These are phyloP conservation scores for Fusarium paranaense DNA, from an alignment of 2,329 filamentous ascomycete genomes.

Conservation along the genomic window DNA sequence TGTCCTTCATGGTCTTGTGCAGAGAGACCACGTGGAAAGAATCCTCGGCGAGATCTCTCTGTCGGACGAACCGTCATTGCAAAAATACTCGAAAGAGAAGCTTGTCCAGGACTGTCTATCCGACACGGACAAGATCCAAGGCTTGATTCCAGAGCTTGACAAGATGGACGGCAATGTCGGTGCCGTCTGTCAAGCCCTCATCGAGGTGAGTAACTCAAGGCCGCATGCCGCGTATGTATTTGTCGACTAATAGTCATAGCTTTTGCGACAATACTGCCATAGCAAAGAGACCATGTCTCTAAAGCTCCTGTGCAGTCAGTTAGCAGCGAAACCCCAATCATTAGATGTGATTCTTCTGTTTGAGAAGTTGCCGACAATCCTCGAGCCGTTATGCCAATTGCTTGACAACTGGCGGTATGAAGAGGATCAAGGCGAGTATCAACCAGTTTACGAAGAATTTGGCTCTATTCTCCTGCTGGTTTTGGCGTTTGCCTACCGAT, in stretches of 20 bases:
- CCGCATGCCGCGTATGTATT: background rate
- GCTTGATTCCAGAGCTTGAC: slow-evolving; percentile 84
- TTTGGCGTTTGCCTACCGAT: slow-evolving; percentile 80
- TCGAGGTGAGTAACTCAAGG: slow-evolving; percentile 65
- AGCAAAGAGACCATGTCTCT: slow-evolving; percentile 85
- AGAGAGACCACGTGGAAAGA: slow-evolving; percentile 79
- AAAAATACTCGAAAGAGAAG: slow-evolving; percentile 81
- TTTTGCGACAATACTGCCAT: slow-evolving; percentile 75
- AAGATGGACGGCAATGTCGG: slow-evolving; percentile 93
- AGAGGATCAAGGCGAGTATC: slow-evolving; percentile 85
- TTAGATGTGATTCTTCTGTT: slow-evolving; percentile 83
- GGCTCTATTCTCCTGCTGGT: slow-evolving; percentile 80
- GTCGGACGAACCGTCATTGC: slow-evolving; percentile 78
- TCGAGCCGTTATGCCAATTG: slow-evolving; percentile 79
- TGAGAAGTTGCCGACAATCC: slow-evolving; percentile 74
- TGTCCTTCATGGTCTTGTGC: slow-evolving; percentile 86
- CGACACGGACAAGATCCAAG: slow-evolving; percentile 80
- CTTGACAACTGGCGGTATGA: slow-evolving; percentile 86
- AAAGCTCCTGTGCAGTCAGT: slow-evolving; percentile 76
- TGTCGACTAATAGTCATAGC: slow-evolving; percentile 53
- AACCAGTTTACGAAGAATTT: slow-evolving; percentile 89
- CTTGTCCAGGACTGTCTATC: slow-evolving; percentile 82
- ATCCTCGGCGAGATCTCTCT: slow-evolving; percentile 88
- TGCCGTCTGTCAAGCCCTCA: slow-evolving; percentile 82
- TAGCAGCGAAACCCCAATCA: slow-evolving; percentile 78